Base-by-base conservation (phyloP, 192 early-diverging fungal species). In the Backusella morwellensis region DNA sequence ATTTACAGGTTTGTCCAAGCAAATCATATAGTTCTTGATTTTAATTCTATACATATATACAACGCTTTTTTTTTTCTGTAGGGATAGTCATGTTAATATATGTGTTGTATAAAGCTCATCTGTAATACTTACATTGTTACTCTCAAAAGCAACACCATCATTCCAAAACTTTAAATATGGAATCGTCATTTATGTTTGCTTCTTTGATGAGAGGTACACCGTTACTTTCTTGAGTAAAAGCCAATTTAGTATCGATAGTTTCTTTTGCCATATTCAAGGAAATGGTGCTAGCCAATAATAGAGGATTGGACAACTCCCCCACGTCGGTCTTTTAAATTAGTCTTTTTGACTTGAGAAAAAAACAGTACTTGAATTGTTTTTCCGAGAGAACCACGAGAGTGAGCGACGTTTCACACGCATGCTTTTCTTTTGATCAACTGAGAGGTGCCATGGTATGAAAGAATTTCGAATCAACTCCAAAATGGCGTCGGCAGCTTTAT, bases 381-480 rank as follows among this genome's bases (percentile, higher is more conserved):
- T 56, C 54, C 54, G 54, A 56, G 54, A 56, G 21, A 56, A 56
- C 54, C 54, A 56, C 54, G 54, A 56, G 54, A 56, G 54, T 29
- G 56, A 63, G 23, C 21, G 56, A 63, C 56, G 56, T 63, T 63
- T 63, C 56, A 63, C 56, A 63, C 56, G 56, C 56, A 63, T 9
- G 26, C 11, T 23, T 5, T 63, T 63, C 26, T 63, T 63, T 63
- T 63, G 56, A 63, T 63, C 56, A 63, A 63, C 19, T 63, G 56
- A 63, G 23, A 63, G 56, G 26, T 63, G 56, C 73, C 73, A 75
- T 40, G 73, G 73, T 21, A 66, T 75, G 29, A 75, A 75, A 17
- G 73, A 75, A 21, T 75, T 75, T 36, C 73, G 66, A 73, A 83
- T 83, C 11, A 83, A 40, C 50, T 83, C 82, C 4, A 75, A 35